These are phyloP conservation scores for Acacia crassicarpa DNA, from an alignment of 306 rosid species.

Conservation along the genomic window DNA sequence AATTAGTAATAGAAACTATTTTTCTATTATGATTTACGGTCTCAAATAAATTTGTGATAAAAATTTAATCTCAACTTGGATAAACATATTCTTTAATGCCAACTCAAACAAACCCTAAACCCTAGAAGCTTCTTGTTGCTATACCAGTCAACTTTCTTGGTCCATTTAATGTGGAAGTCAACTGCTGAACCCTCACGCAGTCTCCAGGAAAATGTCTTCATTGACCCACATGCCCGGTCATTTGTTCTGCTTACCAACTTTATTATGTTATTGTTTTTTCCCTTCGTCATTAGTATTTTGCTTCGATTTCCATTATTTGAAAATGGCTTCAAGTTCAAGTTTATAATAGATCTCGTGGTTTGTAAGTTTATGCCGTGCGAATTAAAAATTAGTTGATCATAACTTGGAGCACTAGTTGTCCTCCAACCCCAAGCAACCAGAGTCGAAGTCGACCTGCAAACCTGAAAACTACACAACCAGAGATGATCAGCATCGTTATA, in stretches of 20 bases:
- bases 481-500: not conserved
- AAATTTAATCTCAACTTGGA: too few species aligned
- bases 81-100: too few species aligned
- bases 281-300: not conserved
- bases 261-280: not conserved
- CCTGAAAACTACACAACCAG: too few species aligned
- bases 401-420: not conserved
- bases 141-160: not conserved
- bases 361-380: not conserved
- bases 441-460: constrained; percentile 31
- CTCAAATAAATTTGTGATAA: too few species aligned
- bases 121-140: not conserved
- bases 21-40: too few species aligned
- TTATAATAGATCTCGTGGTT: not conserved
- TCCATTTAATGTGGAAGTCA: not conserved
- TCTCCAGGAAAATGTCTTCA: not conserved
- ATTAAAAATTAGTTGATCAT: not conserved
- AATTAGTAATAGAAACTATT: too few species aligned
- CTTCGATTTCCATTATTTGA: not conserved
- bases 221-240: not conserved
- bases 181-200: not conserved
- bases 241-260: not conserved
- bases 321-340: not conserved
- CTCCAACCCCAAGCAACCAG: not conserved
- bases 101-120: not conserved